Base-by-base conservation (phyloP, 2,329 filamentous ascomycete species). In the Botrytis squamosa region DNA sequence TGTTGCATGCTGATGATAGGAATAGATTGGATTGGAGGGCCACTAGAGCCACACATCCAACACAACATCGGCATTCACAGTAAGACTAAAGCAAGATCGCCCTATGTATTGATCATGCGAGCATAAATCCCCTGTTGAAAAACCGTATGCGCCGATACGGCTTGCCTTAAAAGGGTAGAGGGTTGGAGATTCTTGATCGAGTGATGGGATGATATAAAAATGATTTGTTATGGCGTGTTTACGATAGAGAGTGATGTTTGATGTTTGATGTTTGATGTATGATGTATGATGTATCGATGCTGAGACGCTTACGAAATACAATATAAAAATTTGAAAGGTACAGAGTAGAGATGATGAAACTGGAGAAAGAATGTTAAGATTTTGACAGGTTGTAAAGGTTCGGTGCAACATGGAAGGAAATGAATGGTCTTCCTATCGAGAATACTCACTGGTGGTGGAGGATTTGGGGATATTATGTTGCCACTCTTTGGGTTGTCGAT, bases 221-320 rank as follows among this genome's bases (percentile, higher is more conserved):
- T 33, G 49, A 57, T 57, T 33, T 20, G 18, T 25, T 25, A 66
- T 67, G 60, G 70, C 60, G 70, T 67, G 70, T 72, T 72, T 57
- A 57, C 14, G 60, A 67, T 38, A 57, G n/a, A 60, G 18, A 57
- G 52, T 22, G 29, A 33, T 33, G 46, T 63, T 40, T 40, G 36
- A 40, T 22, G 22, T 44, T 6, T 29, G 40, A 33, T 33, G 33
- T 62, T 9, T 62, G 40, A 33, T 33, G 33, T 62, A n/a, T 62
- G 59, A 40, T 40, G 49, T 40, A 7, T 55, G 52, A 29, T 29
- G 52, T 29, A 18, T 29, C 14, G 52, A 29, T 57, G 52, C 18
- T 33, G 29, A 16, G 52, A 29, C 18, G 52, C 52, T 57, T 29
- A 57, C n/a, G 16, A 57, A 4, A 57, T 18, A 18, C 52, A 29